phyloP scores from a whole-genome alignment of 1,284 basidiomycete genomes.

The Fomitopsis pinicola region DNA sequence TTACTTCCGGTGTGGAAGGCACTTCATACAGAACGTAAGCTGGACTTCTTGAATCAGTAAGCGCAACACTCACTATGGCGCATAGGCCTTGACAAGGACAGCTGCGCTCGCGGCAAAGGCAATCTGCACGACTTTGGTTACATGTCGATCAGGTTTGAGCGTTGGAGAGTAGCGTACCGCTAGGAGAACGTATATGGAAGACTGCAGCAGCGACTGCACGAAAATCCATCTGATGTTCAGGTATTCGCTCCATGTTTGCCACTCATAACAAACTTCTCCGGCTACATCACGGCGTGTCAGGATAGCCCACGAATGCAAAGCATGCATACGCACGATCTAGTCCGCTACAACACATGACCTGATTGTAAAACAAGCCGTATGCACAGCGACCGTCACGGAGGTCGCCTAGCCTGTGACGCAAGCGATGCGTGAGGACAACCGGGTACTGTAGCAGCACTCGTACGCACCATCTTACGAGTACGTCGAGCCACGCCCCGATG shows the following conservation, averaged over 20 bases:
- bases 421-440: neutral
- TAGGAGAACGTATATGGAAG: conserved; percentile 56
- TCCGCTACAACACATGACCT: conserved; percentile 71
- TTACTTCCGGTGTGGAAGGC: conserved; percentile 77
- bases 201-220: conserved; percentile 57
- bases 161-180: conserved; percentile 36
- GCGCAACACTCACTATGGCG: conserved; percentile 55
- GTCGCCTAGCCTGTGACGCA: conserved; percentile 54
- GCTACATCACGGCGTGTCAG: conserved; percentile 44
- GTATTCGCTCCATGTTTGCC: conserved; percentile 66
- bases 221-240: conserved; percentile 51
- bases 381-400: conserved; percentile 66
- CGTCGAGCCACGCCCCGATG: conserved; percentile 70
- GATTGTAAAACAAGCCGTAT: conserved; percentile 72
- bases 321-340: conserved; percentile 57
- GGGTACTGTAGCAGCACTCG: neutral
- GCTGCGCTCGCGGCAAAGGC: conserved; percentile 63
- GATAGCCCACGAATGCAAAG: neutral
- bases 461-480: conserved; percentile 68
- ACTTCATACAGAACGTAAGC: conserved; percentile 28
- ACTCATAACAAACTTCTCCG: conserved; percentile 67
- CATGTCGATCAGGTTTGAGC: neutral
- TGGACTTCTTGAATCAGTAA: neutral
- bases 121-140: conserved; percentile 34
- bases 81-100: conserved; percentile 58